phyloP scores from a whole-genome alignment of 257 asterid species.

The Penstemon davidsonii region DNA sequence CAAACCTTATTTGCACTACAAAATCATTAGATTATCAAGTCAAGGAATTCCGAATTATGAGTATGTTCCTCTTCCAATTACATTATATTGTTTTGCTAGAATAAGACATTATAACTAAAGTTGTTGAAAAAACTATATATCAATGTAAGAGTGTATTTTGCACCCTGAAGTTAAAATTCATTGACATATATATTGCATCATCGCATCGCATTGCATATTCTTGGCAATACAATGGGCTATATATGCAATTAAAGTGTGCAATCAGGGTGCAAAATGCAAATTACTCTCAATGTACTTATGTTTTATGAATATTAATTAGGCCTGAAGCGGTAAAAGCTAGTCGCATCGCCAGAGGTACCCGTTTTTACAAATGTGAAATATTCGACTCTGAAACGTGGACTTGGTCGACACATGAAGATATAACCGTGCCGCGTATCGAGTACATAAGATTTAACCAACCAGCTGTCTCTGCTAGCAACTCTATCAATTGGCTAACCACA shows the following conservation, averaged over 20 bases:
- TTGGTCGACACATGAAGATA: constrained; percentile 18
- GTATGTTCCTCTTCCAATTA: not conserved
- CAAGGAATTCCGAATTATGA: not conserved
- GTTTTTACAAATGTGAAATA: constrained; percentile 9
- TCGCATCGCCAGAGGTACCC: no score
- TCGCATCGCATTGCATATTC: no score
- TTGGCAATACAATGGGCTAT: no score
- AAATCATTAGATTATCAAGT: constrained; percentile 25
- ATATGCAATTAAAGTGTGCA: no score
- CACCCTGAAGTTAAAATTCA: no score
- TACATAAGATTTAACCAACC: not conserved
- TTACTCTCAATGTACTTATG: not conserved
- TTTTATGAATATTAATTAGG: not conserved
- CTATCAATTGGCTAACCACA: constrained; percentile 10
- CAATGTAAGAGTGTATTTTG: no score
- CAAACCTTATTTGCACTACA: constrained; percentile 24
- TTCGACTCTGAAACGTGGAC: constrained; percentile 30
- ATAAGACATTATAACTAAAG: no score
- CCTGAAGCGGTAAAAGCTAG: no score
- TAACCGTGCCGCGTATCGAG: not conserved
- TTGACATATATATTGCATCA: no score
- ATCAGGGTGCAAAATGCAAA: no score
- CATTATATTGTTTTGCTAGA: no score
- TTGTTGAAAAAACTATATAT: no score
- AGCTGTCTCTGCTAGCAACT: not conserved